Base-by-base conservation (phyloP, 176 grass and related monocot genomes). In the Musa itinerans region DNA sequence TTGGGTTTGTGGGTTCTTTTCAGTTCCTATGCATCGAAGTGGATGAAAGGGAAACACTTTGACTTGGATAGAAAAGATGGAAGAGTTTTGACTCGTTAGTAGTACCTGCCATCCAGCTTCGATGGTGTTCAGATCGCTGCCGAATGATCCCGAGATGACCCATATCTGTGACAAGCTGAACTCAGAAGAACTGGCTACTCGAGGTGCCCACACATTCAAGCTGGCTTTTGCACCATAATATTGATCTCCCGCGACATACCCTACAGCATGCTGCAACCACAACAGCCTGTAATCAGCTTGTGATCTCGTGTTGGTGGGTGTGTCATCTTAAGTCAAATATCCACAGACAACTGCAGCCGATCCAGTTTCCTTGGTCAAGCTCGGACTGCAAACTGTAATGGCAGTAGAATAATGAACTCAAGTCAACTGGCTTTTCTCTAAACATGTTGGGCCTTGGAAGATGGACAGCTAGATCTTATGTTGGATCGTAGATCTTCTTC, bases 61-160 rank as follows among this genome's bases (percentile, higher is more conserved):
- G 65, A 68, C 20, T 27, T 11, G 16, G 66, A 54, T 9, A 74
- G 21, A 26, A 25, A 14, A 1, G 11, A 57, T 14, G 15, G 10
- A 7, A 27, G 20, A 21, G 2, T 21, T 21, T 22, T 54, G 20
- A 23, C 49, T 25, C n/a, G 24, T 54, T 56, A 21, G 2, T 56
- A n/a, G 51, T 76, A 76, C 76, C 76, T 78, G 76, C 76, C 76
- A 78, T 27, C 76, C 76, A 29, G 63, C 76, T 78, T 78, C 76
- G 55, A 78, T 55, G 49, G 62, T 68, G 76, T 78, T 68, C 3
- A 68, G 76, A 78, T 68, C 50, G 11, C n/a, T 11, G 7, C 11
- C 62, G 17, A 67, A 78, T 8, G 76, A 78, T 8, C 76, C 76
- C 11, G 76, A 62, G 19, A 52, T 27, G 8, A 78, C 11, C 76